phyloP scores from a whole-genome alignment of 2,329 filamentous ascomycete genomes.

The Penicillium sp. region DNA sequence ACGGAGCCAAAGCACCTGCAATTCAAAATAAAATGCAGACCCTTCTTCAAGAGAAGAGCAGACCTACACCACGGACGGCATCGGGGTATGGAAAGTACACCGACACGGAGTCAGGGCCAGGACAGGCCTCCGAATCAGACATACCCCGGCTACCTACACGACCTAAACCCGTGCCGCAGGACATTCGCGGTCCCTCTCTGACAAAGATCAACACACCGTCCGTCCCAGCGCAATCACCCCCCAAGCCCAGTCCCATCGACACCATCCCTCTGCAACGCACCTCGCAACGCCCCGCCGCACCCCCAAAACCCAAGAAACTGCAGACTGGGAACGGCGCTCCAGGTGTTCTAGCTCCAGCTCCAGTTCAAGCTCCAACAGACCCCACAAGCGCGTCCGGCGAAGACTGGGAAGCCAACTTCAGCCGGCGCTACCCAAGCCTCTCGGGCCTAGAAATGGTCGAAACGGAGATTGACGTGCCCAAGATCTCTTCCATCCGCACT shows the following conservation, averaged over 20 bases:
- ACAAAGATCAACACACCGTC: not conserved
- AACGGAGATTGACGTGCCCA: conserved; percentile 52
- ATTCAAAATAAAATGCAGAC: conserved; percentile 91
- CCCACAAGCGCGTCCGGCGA: conserved; percentile 42
- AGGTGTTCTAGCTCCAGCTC: conserved; percentile 24
- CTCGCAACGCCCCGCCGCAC: conserved; percentile 49
- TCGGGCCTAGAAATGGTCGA: conserved; percentile 86
- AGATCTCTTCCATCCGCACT: conserved; percentile 35
- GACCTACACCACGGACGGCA: conserved; percentile 64
- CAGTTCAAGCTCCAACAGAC: no score
- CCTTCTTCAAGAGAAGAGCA: conserved; percentile 71
- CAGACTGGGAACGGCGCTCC: conserved; percentile 40
- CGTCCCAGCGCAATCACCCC: not conserved
- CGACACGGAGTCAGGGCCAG: conserved; percentile 44
- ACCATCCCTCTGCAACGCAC: conserved; percentile 22
- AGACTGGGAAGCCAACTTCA: conserved; percentile 68
- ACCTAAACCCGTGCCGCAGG: conserved; percentile 16
- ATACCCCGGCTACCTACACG: conserved; percentile 20
- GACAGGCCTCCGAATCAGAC: conserved; percentile 30
- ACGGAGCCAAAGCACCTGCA: conserved; percentile 66
- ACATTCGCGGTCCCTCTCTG: conserved; percentile 17
- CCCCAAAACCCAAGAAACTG: conserved; percentile 59
- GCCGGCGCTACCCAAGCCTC: conserved; percentile 80
- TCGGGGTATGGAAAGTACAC: conserved; percentile 89
- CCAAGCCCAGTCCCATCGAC: not conserved